These are phyloP conservation scores for Venturia oleaginea DNA, from an alignment of 2,329 filamentous ascomycete species.

Conservation along the genomic window DNA sequence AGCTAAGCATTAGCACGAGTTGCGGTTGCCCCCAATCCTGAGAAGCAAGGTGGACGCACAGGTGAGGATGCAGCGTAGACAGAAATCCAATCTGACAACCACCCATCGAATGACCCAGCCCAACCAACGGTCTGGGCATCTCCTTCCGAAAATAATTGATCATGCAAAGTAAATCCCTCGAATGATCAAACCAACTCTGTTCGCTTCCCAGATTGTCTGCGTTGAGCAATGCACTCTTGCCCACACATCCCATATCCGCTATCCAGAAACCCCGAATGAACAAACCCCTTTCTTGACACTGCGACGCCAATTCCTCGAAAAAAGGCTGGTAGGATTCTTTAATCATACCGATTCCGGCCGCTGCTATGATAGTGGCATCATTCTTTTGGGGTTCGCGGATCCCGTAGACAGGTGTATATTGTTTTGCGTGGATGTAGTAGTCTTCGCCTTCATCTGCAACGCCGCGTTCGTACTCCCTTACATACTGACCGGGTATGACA, in stretches of 20 bases:
- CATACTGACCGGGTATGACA: conserved; percentile 62
- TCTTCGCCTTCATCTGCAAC: conserved; percentile 67
- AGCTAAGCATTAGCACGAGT: not conserved
- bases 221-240: not conserved
- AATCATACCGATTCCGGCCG: conserved; percentile 22
- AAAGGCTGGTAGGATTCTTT: conserved; percentile 2
- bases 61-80: not conserved
- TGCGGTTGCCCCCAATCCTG: too few relatives aligned
- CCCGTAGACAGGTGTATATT: conserved; percentile 65
- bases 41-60: not conserved
- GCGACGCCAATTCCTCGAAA: not conserved
- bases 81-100: conserved; percentile 46
- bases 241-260: not conserved
- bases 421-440: conserved; percentile 69
- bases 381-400: conserved; percentile 53
- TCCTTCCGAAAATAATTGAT: conserved; percentile 61
- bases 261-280: not conserved
- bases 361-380: conserved; percentile 75
- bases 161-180: conserved; percentile 65
- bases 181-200: conserved; percentile 59
- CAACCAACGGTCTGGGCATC: conserved; percentile 63
- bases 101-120: conserved; percentile 70
- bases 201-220: not conserved
- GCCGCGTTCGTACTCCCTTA: conserved; percentile 70
- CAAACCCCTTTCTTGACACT: not conserved